A percentile compares a stretch with the other conserved stretches of the same genome.
Conservation (phyloP, 1,284 basidiomycete species). For the Fomitopsis schrenkii region DNA sequence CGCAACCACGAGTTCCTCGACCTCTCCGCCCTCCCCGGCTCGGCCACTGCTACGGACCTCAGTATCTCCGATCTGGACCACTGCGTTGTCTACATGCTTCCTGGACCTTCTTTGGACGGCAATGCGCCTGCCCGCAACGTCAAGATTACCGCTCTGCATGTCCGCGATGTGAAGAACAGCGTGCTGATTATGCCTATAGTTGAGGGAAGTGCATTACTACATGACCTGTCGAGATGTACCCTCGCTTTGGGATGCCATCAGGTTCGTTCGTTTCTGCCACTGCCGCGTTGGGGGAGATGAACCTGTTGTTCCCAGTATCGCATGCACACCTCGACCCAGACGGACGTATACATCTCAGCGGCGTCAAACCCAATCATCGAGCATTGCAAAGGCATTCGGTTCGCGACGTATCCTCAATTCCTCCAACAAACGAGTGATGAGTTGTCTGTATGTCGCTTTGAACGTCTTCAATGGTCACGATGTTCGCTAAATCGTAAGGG, state of each 20-base stretch:
- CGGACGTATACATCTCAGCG: constrained; percentile 61
- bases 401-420: constrained; percentile 51
- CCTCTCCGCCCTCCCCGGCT: constrained; percentile 22
- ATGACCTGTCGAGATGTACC: constrained; percentile 54
- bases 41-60: constrained; percentile 40
- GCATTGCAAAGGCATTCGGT: constrained; percentile 54
- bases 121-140: constrained; percentile 11
- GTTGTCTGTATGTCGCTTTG: not conserved
- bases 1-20: constrained; percentile 18
- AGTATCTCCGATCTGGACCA: constrained; percentile 53
- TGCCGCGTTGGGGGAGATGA: not conserved
- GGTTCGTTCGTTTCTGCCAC: constrained; percentile 35
- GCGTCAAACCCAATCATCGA: constrained; percentile 76
- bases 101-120: constrained; percentile 9
- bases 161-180: constrained; percentile 46
- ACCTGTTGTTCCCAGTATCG: constrained; percentile 52
- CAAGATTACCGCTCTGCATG: constrained; percentile 58
- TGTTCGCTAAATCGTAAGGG: not conserved
- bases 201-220: constrained; percentile 66
- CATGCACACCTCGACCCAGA: constrained; percentile 64
- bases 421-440: constrained; percentile 11
- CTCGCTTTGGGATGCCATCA: constrained; percentile 75
- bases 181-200: constrained; percentile 62
- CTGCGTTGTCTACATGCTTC: constrained; percentile 66
- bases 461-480: not conserved